phyloP scores from a whole-genome alignment of 805 yeast genomes.

The Lachancea mirantina region DNA sequence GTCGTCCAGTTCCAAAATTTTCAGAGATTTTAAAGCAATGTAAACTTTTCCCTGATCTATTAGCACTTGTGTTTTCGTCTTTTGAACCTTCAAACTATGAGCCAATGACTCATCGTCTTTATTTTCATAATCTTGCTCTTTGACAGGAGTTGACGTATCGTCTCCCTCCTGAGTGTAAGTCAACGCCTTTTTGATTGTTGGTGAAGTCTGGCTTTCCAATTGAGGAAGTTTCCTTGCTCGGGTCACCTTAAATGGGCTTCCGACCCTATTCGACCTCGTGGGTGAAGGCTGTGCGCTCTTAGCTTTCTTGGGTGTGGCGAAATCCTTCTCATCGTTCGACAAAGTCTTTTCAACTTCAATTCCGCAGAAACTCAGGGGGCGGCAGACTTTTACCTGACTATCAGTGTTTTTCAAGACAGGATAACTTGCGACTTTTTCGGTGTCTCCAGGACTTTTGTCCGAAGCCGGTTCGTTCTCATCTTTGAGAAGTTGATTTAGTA shows the following conservation, averaged over 20 bases:
- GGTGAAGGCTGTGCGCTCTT: conserved; percentile 10
- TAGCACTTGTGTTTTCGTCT: conserved; percentile 1
- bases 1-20: conserved; percentile 43
- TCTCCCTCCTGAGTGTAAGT: too few relatives aligned
- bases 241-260: conserved; percentile 26
- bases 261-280: conserved; percentile 15
- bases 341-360: conserved; percentile 4
- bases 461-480: too few relatives aligned
- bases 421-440: too few relatives aligned
- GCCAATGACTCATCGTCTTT: too few relatives aligned
- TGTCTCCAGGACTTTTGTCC: too few relatives aligned
- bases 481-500: too few relatives aligned
- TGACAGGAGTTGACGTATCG: too few relatives aligned
- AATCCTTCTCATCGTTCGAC: conserved; percentile 2
- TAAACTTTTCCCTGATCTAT: conserved; percentile 44
- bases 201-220: too few relatives aligned
- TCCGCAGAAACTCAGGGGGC: conserved; percentile 3
- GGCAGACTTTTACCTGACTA: conserved; percentile 6
- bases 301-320: background rate
- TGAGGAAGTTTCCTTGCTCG: conserved; percentile 9
- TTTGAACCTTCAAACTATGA: background rate
- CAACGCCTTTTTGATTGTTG: too few relatives aligned
- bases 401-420: conserved; percentile 6
- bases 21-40: conserved; percentile 41
- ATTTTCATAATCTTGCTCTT: too few relatives aligned